Base-by-base conservation (phyloP, 768 basidiomycete genomes). In the Phaeotremella skinneri region DNA sequence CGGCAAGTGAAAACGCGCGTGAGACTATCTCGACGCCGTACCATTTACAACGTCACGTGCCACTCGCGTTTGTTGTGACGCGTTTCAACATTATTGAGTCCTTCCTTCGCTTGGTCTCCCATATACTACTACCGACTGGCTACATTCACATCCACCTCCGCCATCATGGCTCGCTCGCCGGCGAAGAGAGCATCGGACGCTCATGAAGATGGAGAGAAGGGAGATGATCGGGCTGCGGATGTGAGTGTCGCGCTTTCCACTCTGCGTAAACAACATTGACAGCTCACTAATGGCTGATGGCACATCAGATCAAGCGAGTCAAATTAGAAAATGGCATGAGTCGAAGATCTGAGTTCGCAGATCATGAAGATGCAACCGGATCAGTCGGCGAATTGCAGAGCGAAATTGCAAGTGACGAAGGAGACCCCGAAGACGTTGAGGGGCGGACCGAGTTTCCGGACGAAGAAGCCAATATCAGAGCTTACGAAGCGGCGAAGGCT, bases 331-430 rank as follows among this genome's bases (percentile, higher is more conserved):
- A 27, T 7, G 30, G 26, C 6, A 29, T n/a, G 26, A 21, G 47
- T 20, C 34, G 14, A 14, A n/a, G 56, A 50, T 6, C 42, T 53
- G 52, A 13, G n/a, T 52, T 32, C 37, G n/a, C 41, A 9, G 78
- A 80, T 68, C 85, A 87, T 57, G 88, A 89, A 61, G 81, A 82
- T 57, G 80, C 84, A 49, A 79, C 86, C 54, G 83, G 82, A 7
- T 83, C 82, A 43, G 79, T 78, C 34, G 80, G 87, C 49, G 83
- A 83, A 13, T 82, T 80, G 23, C 81, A 80, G 45, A 78, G 88
- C 39, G 82, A 30, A 16, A 47, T 52, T 4, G 55, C 53, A 2
- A 41, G 32, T 26, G 61, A 54, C 26, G 57, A 55, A 20, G 34
- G 29, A 5, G 41, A 51, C 14, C 55, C 21, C 50, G 49, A 60